A percentile compares a stretch with the other conserved stretches of the same genome.
phyloP scores from a whole-genome alignment of 345 rosid genomes.

The Physaria fendleri region DNA sequence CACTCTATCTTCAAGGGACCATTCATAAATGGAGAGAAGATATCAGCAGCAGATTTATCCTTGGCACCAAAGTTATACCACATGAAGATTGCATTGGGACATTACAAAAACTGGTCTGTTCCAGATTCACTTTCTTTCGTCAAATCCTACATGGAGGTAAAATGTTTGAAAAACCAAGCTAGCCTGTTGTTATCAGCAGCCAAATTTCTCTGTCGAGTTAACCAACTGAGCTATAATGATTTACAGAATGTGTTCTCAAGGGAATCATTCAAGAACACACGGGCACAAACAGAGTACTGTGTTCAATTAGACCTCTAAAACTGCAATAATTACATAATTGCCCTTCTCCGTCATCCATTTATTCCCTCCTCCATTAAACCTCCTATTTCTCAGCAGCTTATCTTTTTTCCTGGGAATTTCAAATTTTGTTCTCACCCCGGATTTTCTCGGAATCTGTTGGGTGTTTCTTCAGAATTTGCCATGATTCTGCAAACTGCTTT shows the following conservation, averaged over 20 bases:
- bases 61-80: conserved; percentile 75
- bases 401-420: conserved; percentile 16
- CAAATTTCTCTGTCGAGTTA: background rate
- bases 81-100: conserved; percentile 78
- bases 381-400: conserved; percentile 18
- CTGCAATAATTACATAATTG: background rate
- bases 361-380: conserved; percentile 1
- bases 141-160: conserved; percentile 80
- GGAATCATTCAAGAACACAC: conserved; percentile 69
- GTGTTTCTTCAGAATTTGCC: background rate
- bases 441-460: conserved; percentile 18
- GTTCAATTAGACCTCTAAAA: background rate
- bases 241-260: conserved; percentile 63
- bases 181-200: background rate
- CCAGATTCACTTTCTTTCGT: conserved; percentile 68
- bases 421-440: background rate
- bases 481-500: conserved; percentile 42
- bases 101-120: conserved; percentile 79
- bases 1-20: conserved; percentile 52
- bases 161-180: background rate
- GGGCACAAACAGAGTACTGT: conserved; percentile 49
- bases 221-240: background rate
- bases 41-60: conserved; percentile 84
- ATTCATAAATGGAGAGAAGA: conserved; percentile 70
- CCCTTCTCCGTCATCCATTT: conserved; percentile 17